These are phyloP conservation scores for Hydrangea macrophylla DNA, from an alignment of 148 eudicot genomes.

Conservation along the genomic window DNA sequence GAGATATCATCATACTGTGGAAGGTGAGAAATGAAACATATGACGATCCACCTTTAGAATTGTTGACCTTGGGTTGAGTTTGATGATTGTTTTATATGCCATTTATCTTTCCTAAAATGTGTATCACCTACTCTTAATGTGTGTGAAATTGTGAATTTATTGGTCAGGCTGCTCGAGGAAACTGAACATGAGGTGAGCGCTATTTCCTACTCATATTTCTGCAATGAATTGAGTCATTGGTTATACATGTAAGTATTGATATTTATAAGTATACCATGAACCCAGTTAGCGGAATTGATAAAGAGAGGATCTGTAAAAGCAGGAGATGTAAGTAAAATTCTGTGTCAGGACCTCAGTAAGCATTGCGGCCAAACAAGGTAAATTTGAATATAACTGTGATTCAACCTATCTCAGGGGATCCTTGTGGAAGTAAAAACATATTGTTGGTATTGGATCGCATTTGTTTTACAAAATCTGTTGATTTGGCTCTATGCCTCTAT, in stretches of 20 bases:
- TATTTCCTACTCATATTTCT: slow-evolving; percentile 10
- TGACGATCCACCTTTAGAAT: neutral
- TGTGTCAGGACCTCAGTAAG: slow-evolving; percentile 74
- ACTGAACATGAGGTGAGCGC: slow-evolving; percentile 85
- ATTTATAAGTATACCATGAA: slow-evolving; percentile 1
- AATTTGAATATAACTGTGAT: neutral
- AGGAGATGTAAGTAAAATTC: slow-evolving; percentile 73
- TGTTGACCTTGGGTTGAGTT: neutral
- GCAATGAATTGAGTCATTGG: neutral
- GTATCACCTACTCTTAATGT: neutral
- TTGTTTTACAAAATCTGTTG: neutral
- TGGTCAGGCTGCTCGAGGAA: slow-evolving; percentile 87
- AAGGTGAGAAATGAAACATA: slow-evolving; percentile 50
- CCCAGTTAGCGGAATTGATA: slow-evolving; percentile 76
- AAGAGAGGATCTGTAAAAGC: slow-evolving; percentile 70
- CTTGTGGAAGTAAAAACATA: neutral
- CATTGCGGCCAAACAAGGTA: slow-evolving; percentile 76
- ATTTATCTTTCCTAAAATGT: neutral
- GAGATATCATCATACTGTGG: slow-evolving; percentile 91
- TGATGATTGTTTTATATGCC: neutral
- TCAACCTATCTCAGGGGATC: neutral
- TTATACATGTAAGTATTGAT: neutral
- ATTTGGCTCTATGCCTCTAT: neutral
- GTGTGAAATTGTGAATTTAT: slow-evolving; percentile 7
- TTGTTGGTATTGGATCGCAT: neutral